Evolutionary conservation across 257 asterid genomes (phyloP).

Genomic region (Lavandula angustifolia): DNA sequence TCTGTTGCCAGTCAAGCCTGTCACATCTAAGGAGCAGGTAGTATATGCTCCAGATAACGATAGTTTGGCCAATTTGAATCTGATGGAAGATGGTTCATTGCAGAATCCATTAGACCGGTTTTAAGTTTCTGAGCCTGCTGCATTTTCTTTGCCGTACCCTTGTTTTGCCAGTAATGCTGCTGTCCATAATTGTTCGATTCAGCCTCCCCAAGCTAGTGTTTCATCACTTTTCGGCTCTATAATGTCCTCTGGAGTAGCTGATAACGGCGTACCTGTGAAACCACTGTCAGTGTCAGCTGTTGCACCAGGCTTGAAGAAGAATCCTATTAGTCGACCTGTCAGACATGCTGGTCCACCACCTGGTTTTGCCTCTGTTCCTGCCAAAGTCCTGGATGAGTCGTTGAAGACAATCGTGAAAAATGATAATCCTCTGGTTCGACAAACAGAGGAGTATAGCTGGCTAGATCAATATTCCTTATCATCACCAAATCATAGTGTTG

Average conservation of each 20-base stretch:
- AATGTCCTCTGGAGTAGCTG: slow-evolving; percentile 42
- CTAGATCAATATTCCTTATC: slow-evolving; percentile 65
- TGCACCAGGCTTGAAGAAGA: slow-evolving; percentile 62
- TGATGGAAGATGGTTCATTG: slow-evolving; percentile 50
- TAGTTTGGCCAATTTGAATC: slow-evolving; percentile 54
- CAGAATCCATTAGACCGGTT: slow-evolving; percentile 42
- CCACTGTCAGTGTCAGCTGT: slow-evolving; percentile 43
- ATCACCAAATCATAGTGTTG: slow-evolving; percentile 50
- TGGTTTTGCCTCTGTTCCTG: slow-evolving; percentile 75
- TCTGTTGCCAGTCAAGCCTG: slow-evolving; percentile 46
- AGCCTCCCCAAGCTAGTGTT: slow-evolving; percentile 40
- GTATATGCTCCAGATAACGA: slow-evolving; percentile 41
- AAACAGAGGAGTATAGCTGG: slow-evolving; percentile 76
- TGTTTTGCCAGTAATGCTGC: slow-evolving; percentile 35
- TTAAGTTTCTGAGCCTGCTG: slow-evolving; percentile 51
- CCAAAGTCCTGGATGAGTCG: slow-evolving; percentile 58
- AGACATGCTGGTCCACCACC: slow-evolving; percentile 93
- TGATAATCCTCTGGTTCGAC: slow-evolving; percentile 43
- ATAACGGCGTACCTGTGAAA: slow-evolving; percentile 41
- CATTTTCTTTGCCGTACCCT: slow-evolving; percentile 54
- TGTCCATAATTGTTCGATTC: slow-evolving; percentile 38
- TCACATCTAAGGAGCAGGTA: slow-evolving; percentile 45
- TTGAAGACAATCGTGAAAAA: slow-evolving; percentile 37
- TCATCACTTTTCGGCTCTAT: slow-evolving; percentile 54
- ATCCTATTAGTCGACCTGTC: slow-evolving; percentile 74